These are phyloP conservation scores for Apiosordaria backusii DNA, from an alignment of 495 filamentous ascomycete species.

Conservation along the genomic window DNA sequence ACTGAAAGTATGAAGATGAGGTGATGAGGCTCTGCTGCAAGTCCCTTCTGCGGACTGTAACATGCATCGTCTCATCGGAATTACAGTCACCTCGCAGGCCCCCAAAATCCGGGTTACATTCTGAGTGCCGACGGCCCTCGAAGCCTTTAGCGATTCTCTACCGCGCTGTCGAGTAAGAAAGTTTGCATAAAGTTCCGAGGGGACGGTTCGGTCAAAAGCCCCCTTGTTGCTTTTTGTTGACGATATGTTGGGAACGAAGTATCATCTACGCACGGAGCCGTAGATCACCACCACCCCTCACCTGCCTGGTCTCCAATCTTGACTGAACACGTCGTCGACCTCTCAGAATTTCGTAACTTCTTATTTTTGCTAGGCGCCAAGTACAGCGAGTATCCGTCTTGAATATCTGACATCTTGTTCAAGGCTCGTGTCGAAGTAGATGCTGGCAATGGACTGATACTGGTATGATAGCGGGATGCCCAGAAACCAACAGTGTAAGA, in stretches of 20 bases:
- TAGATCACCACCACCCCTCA: constrained; percentile 18
- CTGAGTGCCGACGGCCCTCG: neutral
- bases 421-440: too few species aligned
- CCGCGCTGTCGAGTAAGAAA: neutral
- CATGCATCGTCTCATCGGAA: neutral
- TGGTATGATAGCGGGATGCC: neutral
- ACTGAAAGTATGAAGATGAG: neutral
- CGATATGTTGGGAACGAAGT: constrained; percentile 9
- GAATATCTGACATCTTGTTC: too few species aligned
- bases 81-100: constrained; percentile 1
- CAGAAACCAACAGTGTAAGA: neutral
- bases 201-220: neutral
- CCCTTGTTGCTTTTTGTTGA: neutral
- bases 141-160: neutral
- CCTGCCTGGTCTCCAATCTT: constrained; percentile 2
- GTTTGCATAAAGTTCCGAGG: neutral
- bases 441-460: too few species aligned
- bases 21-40: neutral
- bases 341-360: too few species aligned
- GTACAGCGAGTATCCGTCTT: too few species aligned
- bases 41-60: neutral
- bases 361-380: too few species aligned
- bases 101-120: neutral
- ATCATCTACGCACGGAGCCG: constrained; percentile 29
- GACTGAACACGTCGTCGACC: neutral